Conservation (phyloP, 140 eudicot genomes). For the Oenanthe javanica region DNA sequence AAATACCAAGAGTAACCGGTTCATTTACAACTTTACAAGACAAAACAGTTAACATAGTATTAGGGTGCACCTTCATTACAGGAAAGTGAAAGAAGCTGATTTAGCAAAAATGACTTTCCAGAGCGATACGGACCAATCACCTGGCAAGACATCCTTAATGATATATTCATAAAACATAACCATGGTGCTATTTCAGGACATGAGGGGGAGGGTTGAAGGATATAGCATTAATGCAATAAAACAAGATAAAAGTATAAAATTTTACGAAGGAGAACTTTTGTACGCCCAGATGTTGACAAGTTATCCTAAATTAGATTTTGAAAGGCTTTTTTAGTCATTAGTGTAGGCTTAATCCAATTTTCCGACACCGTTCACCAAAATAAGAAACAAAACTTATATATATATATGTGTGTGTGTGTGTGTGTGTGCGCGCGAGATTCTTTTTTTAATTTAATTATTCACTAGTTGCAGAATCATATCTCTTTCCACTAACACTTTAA, state of each 20-base stretch:
- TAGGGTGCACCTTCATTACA: conserved; percentile 71
- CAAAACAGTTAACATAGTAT: conserved; percentile 2
- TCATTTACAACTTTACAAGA: not conserved
- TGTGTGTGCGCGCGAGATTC: too few relatives aligned
- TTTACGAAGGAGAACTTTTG: not conserved
- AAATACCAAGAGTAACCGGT: not conserved
- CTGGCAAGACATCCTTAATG: conserved; percentile 31
- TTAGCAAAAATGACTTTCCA: conserved; percentile 91
- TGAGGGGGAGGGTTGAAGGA: not conserved
- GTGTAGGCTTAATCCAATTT: not conserved
- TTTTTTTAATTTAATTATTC: not conserved
- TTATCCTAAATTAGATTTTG: not conserved
- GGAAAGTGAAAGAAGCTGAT: conserved; percentile 95
- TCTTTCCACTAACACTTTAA: not conserved
- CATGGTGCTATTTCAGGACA: not conserved
- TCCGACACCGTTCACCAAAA: not conserved
- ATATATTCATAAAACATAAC: not conserved
- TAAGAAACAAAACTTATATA: too few relatives aligned
- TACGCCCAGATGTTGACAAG: not conserved
- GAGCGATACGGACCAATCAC: conserved; percentile 99
- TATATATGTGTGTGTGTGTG: too few relatives aligned
- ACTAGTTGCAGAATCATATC: not conserved
- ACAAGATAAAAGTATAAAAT: not conserved
- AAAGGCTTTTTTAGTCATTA: not conserved
- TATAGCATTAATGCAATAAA: not conserved